Evolutionary conservation across 176 grass and related monocot genomes (phyloP).

Genomic region (Ensete ventricosum): DNA sequence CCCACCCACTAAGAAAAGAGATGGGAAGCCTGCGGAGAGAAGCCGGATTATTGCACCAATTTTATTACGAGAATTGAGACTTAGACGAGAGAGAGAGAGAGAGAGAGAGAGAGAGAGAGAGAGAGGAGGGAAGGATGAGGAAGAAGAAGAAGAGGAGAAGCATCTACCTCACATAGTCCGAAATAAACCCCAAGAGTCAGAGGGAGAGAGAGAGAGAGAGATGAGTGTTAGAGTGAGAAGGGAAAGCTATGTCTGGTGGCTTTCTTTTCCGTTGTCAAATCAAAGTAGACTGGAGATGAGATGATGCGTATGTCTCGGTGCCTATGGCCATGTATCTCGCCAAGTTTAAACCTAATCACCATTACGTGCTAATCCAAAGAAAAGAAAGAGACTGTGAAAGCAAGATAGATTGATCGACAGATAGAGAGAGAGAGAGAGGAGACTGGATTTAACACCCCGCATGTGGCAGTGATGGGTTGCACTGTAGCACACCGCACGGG

Average conservation of each 20-base stretch:
- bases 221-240: conserved; percentile 26
- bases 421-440: no score
- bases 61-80: background rate
- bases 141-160: background rate
- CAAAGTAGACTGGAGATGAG: conserved; percentile 39
- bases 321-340: no score
- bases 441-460: background rate
- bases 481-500: conserved; percentile 5
- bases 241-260: conserved; percentile 42
- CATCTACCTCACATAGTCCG: background rate
- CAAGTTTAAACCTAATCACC: no score
- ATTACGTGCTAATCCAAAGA: no score
- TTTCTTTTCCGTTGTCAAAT: conserved; percentile 89
- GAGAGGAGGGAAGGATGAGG: conserved; percentile 13
- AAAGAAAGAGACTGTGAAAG: no score
- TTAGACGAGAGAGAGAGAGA: conserved; percentile 2
- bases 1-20: conserved; percentile 16
- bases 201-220: conserved; percentile 11
- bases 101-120: background rate
- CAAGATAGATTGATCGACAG: no score
- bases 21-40: background rate
- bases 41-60: background rate
- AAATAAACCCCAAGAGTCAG: conserved; percentile 1
- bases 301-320: conserved; percentile 5
- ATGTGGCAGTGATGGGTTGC: conserved; percentile 17